Conservation (phyloP, 2,329 filamentous ascomycete species). For the Fusarium albosuccineum region DNA sequence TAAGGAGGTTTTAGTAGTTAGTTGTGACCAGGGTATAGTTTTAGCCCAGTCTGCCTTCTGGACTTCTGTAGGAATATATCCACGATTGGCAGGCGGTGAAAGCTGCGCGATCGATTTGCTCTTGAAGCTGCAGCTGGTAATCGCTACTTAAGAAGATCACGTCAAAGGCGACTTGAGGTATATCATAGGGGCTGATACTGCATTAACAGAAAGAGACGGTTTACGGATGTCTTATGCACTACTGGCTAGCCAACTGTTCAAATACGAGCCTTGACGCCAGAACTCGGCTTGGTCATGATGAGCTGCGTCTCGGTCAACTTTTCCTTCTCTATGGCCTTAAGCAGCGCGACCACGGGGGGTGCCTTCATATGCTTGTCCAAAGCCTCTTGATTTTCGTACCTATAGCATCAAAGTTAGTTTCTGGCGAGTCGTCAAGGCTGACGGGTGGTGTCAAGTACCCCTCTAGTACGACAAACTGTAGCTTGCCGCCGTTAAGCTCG, state of each 20-base stretch:
- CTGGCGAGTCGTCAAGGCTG: too few species aligned
- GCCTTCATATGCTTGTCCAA: slow-evolving; percentile 40
- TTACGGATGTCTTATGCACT: background rate
- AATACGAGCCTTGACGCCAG: slow-evolving; percentile 24
- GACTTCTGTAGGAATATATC: too few species aligned
- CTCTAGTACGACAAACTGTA: slow-evolving; percentile 45
- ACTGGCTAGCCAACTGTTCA: background rate
- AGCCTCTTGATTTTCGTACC: slow-evolving; percentile 42
- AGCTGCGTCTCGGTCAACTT: slow-evolving; percentile 32
- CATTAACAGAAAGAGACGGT: too few species aligned
- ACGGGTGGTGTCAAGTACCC: slow-evolving; percentile 31
- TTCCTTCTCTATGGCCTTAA: slow-evolving; percentile 38
- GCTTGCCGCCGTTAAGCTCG: slow-evolving; percentile 39
- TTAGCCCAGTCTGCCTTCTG: too few species aligned
- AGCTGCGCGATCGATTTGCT: background rate
- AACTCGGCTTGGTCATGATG: slow-evolving; percentile 34
- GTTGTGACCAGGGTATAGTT: too few species aligned
- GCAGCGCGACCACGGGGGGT: slow-evolving; percentile 35
- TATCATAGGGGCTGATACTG: too few species aligned
- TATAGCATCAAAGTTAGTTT: slow-evolving; percentile 14
- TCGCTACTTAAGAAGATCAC: too few species aligned
- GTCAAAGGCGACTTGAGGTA: too few species aligned
- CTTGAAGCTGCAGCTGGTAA: background rate
- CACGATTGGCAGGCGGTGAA: slow-evolving; percentile 43
- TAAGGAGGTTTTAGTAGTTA: too few species aligned